phyloP scores from a whole-genome alignment of 768 basidiomycete species.

The Cystobasidium ongulense region DNA sequence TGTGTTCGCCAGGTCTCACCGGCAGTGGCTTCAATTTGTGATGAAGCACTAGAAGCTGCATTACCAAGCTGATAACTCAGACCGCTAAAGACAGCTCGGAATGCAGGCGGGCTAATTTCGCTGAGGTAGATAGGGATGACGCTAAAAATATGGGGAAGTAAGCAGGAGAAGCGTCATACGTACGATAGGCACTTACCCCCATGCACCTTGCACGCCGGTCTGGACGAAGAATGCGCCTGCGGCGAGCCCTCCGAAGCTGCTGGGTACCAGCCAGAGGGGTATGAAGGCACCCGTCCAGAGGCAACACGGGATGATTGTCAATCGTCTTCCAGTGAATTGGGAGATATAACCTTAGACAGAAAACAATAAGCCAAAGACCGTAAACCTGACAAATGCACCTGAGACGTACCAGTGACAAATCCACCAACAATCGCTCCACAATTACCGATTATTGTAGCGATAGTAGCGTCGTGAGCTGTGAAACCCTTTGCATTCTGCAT shows the following conservation, averaged over 20 bases:
- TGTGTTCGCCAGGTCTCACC: constrained; percentile 57
- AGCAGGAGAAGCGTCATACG: neutral
- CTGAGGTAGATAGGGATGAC: constrained; percentile 65
- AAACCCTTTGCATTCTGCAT: constrained; percentile 35
- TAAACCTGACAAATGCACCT: neutral
- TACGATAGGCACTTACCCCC: neutral
- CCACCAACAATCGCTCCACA: constrained; percentile 43
- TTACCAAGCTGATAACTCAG: constrained; percentile 78
- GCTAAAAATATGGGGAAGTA: neutral
- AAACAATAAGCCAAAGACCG: neutral
- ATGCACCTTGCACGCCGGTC: constrained; percentile 37
- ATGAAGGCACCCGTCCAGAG: constrained; percentile 51
- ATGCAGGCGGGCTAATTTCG: constrained; percentile 79
- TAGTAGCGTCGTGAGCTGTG: constrained; percentile 30
- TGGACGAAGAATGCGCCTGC: constrained; percentile 87
- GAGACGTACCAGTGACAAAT: constrained; percentile 33
- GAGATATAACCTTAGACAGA: constrained; percentile 46
- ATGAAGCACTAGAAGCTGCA: constrained; percentile 62
- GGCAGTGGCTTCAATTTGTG: constrained; percentile 63
- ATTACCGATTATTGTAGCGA: constrained; percentile 40
- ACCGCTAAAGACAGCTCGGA: constrained; percentile 79
- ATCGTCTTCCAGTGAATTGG: constrained; percentile 71
- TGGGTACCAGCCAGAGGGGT: constrained; percentile 72
- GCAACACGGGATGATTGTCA: constrained; percentile 65
- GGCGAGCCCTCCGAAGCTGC: constrained; percentile 58